Percentiles rank a stretch among this genome's conserved stretches.
phyloP scores from a whole-genome alignment of 2,329 filamentous ascomycete genomes.

The Tolypocladium pustulatum region DNA sequence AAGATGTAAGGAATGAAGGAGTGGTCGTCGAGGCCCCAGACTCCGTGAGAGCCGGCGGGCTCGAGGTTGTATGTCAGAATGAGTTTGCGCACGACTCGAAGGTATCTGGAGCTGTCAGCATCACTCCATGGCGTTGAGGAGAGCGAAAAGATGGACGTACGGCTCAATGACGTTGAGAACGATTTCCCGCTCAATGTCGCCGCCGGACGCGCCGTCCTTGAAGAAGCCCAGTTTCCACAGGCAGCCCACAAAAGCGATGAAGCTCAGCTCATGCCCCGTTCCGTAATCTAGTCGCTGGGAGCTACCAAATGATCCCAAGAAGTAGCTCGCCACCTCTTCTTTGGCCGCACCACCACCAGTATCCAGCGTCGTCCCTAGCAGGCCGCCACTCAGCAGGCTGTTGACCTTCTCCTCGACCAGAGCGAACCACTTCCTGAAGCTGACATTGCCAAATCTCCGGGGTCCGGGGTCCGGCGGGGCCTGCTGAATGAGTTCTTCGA shows the following conservation, averaged over 20 bases:
- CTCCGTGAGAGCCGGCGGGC: slow-evolving; percentile 89
- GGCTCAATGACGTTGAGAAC: slow-evolving; percentile 76
- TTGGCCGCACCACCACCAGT: slow-evolving; percentile 33
- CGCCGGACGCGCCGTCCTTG: slow-evolving; percentile 36
- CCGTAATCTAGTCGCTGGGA: slow-evolving; percentile 86
- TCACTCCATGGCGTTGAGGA: not conserved
- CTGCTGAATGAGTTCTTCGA: slow-evolving; percentile 61
- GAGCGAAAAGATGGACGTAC: slow-evolving; percentile 27
- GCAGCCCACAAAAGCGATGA: slow-evolving; percentile 79
- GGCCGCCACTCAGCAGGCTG: slow-evolving; percentile 15
- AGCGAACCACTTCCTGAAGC: slow-evolving; percentile 75
- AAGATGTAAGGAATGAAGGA: slow-evolving; percentile 91
- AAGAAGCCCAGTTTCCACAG: slow-evolving; percentile 89
- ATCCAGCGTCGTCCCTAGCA: slow-evolving; percentile 18
- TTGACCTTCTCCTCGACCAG: slow-evolving; percentile 52
- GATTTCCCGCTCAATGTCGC: slow-evolving; percentile 63
- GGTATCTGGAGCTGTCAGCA: slow-evolving; percentile 44
- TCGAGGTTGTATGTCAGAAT: slow-evolving; percentile 90
- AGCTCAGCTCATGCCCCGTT: slow-evolving; percentile 91
- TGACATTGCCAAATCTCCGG: slow-evolving; percentile 82
- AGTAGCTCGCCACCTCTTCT: slow-evolving; percentile 66
- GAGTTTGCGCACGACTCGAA: slow-evolving; percentile 68
- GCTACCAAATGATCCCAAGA: slow-evolving; percentile 81
- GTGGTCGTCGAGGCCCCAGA: slow-evolving; percentile 98
- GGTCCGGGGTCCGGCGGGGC: slow-evolving; percentile 79